Evolutionary conservation across 805 yeast species (phyloP).

Genomic region (Peterozyma toletana): DNA sequence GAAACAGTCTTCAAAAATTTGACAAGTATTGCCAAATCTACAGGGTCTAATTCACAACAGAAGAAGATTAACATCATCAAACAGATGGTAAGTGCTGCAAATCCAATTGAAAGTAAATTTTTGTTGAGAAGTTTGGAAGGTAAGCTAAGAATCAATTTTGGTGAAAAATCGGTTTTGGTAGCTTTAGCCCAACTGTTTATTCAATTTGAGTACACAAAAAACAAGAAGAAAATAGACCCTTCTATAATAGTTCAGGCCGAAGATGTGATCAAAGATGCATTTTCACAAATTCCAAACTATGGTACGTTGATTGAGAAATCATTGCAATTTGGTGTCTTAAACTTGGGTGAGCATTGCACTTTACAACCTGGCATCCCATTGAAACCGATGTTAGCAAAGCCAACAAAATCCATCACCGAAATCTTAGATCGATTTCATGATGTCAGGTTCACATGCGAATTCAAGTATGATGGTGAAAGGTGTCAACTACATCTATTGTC

Average conservation of each 20-base stretch:
- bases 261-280: constrained; percentile 75
- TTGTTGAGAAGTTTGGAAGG: constrained; percentile 89
- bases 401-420: constrained; percentile 90
- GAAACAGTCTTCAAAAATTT: constrained; percentile 67
- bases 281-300: constrained; percentile 86
- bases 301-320: constrained; percentile 67
- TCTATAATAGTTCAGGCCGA: constrained; percentile 60
- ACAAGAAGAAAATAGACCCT: constrained; percentile 19
- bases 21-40: constrained; percentile 65
- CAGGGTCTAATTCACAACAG: constrained; percentile 79
- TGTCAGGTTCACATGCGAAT: constrained; percentile 87
- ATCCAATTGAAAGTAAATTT: constrained; percentile 83
- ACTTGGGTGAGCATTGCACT: constrained; percentile 60
- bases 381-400: constrained; percentile 98
- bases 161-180: constrained; percentile 84
- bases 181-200: constrained; percentile 81
- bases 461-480: constrained; percentile 96
- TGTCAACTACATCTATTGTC: constrained; percentile 82
- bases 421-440: constrained; percentile 84
- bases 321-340: constrained; percentile 57
- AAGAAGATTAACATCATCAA: constrained; percentile 75
- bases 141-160: constrained; percentile 85
- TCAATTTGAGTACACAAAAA: constrained; percentile 41
- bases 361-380: constrained; percentile 90
- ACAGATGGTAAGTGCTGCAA: constrained; percentile 78